Evolutionary conservation across 306 rosid species (phyloP).

Genomic region (Sesbania bispinosa): DNA sequence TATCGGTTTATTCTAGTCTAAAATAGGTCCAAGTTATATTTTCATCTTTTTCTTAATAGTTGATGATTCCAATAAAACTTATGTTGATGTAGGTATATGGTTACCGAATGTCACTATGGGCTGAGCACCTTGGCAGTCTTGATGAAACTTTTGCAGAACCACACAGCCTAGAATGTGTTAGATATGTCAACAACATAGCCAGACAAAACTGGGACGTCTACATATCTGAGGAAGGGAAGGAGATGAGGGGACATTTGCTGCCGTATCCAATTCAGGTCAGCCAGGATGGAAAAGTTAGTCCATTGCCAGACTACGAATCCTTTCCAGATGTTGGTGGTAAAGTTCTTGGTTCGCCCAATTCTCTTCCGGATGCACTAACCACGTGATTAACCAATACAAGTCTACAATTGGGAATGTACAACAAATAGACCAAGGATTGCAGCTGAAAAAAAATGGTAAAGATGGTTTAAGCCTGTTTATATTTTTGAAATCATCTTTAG

Average conservation of each 20-base stretch:
- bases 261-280: constrained; percentile 54
- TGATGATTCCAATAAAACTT: neutral
- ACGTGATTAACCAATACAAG: constrained; percentile 29
- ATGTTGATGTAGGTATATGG: constrained; percentile 66
- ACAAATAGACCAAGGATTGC: too few species aligned
- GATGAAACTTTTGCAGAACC: constrained; percentile 47
- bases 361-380: constrained; percentile 63
- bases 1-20: too few species aligned
- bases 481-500: neutral
- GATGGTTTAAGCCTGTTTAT: too few species aligned
- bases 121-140: constrained; percentile 49
- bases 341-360: constrained; percentile 56
- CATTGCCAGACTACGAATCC: constrained; percentile 37
- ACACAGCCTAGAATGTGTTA: constrained; percentile 42
- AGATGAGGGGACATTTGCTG: constrained; percentile 59
- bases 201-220: constrained; percentile 44
- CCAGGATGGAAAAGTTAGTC: constrained; percentile 47
- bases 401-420: too few species aligned
- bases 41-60: neutral
- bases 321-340: constrained; percentile 82
- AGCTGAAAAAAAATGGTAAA: too few species aligned
- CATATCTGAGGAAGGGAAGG: constrained; percentile 38
- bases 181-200: constrained; percentile 43
- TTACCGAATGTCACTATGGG: constrained; percentile 71
- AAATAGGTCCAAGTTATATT: neutral